Evolutionary conservation across 805 yeast species (phyloP), one percentile per base, ranked within the genome.

Genomic region (Spathaspora hagerdaliae): DNA sequence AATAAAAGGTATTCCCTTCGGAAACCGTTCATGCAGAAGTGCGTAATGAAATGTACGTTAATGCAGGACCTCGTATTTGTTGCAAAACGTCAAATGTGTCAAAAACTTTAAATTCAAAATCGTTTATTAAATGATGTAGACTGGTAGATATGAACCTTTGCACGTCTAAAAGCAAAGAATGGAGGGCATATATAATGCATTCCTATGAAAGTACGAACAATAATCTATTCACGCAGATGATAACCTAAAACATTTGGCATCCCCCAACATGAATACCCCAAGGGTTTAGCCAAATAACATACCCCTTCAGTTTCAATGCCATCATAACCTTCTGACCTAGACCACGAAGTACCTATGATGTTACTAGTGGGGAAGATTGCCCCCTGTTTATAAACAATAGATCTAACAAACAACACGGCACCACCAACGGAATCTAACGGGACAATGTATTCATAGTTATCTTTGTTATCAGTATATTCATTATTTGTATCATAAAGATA

Each of bases 221-320:
- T 11, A 19, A 19, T 11, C 32, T 29, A 29, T 11, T 29, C 6
- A 29, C 3, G 31, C 35, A 42, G 42, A 52, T 76, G 81, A 39
- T 56, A 58, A 0, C 74, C 79, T 5, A 72, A 62, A 37, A 71
- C 39, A 48, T 75, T 73, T 7, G 81, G 81, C 68, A 72, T 63
- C 2, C 74, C 81, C 71, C 73, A 73, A 54, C 82, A 77, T 15
- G 56, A 46, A 50, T 72, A 77, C 1, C 78, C 79, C 34, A 74
- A 57, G 0, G 63, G 53, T 46, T 61, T 67, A 1, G 80, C 80
- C 41, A 66, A 58, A 47, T 74, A 77, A 45, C 82, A 77, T 11
- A 77, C 42, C 1, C 82, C 81, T 56, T 77, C 81, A 4, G 81
- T 75, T 53, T 77, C 81, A 32, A 76, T 73, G 3, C 81, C 81